Evolutionary conservation across 495 filamentous ascomycete genomes (phyloP).

Genomic region (Tuber umbilicatum): DNA sequence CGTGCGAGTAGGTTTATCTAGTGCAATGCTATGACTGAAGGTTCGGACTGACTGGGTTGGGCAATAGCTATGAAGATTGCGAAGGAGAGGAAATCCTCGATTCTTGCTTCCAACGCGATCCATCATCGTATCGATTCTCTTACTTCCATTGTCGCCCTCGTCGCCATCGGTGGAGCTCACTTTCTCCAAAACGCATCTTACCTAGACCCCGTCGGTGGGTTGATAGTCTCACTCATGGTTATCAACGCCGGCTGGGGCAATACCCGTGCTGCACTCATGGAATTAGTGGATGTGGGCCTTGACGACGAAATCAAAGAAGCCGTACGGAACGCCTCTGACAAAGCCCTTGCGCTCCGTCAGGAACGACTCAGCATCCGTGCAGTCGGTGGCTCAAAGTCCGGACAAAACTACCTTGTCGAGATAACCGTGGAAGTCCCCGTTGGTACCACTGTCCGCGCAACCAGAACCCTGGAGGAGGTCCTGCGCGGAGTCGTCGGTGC

Average conservation of each 20-base stretch:
- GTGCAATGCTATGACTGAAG: neutral
- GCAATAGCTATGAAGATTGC: slow-evolving; percentile 85
- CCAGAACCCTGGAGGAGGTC: slow-evolving; percentile 60
- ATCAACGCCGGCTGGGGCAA: slow-evolving; percentile 85
- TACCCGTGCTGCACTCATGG: slow-evolving; percentile 69
- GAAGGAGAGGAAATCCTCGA: slow-evolving; percentile 85
- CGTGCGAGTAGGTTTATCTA: slow-evolving; percentile 68
- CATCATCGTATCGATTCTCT: slow-evolving; percentile 95
- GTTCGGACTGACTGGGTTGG: neutral
- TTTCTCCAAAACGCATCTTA: slow-evolving; percentile 73
- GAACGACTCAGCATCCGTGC: slow-evolving; percentile 58
- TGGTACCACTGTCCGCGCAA: slow-evolving; percentile 62
- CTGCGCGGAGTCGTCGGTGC: slow-evolving; percentile 63
- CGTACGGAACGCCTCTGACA: slow-evolving; percentile 57
- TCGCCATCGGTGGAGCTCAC: slow-evolving; percentile 83
- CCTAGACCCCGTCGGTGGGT: slow-evolving; percentile 91
- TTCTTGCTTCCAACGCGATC: slow-evolving; percentile 92
- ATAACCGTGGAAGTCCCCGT: slow-evolving; percentile 72
- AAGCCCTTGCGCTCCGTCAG: slow-evolving; percentile 50
- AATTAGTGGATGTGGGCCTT: slow-evolving; percentile 82
- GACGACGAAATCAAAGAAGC: slow-evolving; percentile 71
- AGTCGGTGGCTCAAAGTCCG: slow-evolving; percentile 82
- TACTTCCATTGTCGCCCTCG: slow-evolving; percentile 83
- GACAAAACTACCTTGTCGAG: slow-evolving; percentile 90
- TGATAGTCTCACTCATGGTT: slow-evolving; percentile 86